Evolutionary conservation across 768 basidiomycete genomes (phyloP), one percentile per base, ranked within the genome.

Genomic region (Leucosporidium scottii): DNA sequence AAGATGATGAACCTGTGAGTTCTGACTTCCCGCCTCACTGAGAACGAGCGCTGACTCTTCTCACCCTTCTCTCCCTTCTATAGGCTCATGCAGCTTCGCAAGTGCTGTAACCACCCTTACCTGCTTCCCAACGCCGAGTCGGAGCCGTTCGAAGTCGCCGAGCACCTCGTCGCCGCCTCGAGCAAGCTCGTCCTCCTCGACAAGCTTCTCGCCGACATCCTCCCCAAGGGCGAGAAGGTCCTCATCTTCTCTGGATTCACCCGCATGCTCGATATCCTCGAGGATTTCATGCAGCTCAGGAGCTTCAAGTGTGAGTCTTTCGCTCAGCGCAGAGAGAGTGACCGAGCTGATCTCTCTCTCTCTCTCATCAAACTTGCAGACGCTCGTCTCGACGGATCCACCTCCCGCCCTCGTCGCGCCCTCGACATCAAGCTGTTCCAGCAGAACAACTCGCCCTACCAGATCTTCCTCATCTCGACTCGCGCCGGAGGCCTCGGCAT

Each of bases 401-500:
- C 83, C 12, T 72, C 77, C 17, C 81, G 86, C 9, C 82, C 86
- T 7, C 81, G 85, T 25, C 83, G 85, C 34, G 78, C 81, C 1
- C 74, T 86, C 49, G 84, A 85, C 72, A 86, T 86, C 50, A 83
- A 79, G 64, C 76, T 86, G 82, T 86, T 86, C 72, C 85, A 86
- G 75, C 82, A 83, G 73, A 83, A 84, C 50, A 77, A 80, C 10
- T 85, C 84, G 82, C 86, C 86, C 0, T 85, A 86, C 55, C 67
- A 65, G 90, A 79, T 94, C n/a, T 93, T 92, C 82, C 80, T 91
- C 18, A 81, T 92, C n/a, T 88, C 87, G 74, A 91, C 90, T 0
- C 82, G 88, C 20, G 85, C 89, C 0, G 90, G 89, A n/a, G 90
- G 90, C 1, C 77, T 91, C 54, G 89, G 90, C 80, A 80, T 97